Percentiles rank a stretch among this genome's conserved stretches.
Evolutionary conservation across 768 basidiomycete species (phyloP).

Genomic region (Exidia glandulosa): DNA sequence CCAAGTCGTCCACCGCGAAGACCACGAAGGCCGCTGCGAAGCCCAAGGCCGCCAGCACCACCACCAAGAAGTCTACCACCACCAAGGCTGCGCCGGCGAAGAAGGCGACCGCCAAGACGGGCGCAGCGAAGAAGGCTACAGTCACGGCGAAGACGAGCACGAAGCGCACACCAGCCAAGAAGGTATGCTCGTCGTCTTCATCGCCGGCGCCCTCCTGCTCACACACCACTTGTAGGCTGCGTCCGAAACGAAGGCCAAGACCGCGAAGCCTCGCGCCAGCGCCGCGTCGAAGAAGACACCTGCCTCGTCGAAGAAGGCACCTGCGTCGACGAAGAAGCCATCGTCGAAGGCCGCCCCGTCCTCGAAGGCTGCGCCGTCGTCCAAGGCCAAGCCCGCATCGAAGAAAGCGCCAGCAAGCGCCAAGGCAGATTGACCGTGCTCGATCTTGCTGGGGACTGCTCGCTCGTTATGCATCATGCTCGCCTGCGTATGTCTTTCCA

Average conservation of each 20-base stretch:
- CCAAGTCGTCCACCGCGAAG: slow-evolving; percentile 20
- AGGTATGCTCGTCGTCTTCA: neutral
- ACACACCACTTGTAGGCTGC: slow-evolving; percentile 2
- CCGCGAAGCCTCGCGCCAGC: slow-evolving; percentile 6
- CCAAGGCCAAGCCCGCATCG: slow-evolving; percentile 14
- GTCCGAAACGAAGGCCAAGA: slow-evolving; percentile 8
- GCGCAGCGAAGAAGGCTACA: slow-evolving; percentile 26
- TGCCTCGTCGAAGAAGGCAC: slow-evolving; percentile 19
- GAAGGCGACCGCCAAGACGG: slow-evolving; percentile 23
- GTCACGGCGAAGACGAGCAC: slow-evolving; percentile 8
- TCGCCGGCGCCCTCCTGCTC: neutral
- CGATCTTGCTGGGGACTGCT: neutral
- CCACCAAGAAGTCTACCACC: neutral
- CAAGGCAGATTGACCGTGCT: neutral
- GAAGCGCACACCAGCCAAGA: neutral
- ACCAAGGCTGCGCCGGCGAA: neutral
- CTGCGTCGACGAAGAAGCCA: no score
- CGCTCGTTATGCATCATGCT: neutral
- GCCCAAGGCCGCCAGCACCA: neutral
- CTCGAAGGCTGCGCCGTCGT: slow-evolving; percentile 38
- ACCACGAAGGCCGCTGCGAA: slow-evolving; percentile 20
- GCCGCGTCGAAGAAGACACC: neutral
- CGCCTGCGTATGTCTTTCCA: neutral
- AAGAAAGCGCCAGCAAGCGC: slow-evolving; percentile 16
- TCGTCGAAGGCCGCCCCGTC: slow-evolving; percentile 39